A percentile compares a stretch with the other conserved stretches of the same genome.
Evolutionary conservation across 1,139 yeast genomes (phyloP).

Genomic region (Candida labiduridarum): DNA sequence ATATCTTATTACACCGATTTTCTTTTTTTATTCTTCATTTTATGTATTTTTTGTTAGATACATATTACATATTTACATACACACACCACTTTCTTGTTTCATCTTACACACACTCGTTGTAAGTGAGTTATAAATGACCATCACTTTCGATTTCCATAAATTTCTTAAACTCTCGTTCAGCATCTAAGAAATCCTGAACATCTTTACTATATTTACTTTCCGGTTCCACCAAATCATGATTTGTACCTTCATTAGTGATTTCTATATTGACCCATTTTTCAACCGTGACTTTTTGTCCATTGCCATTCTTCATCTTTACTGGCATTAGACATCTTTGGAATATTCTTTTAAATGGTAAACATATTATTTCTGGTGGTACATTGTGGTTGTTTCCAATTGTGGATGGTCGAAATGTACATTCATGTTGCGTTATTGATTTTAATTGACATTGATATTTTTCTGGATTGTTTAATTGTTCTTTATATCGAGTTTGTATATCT

Average conservation of each 20-base stretch:
- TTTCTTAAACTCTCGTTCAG: slow-evolving; percentile 40
- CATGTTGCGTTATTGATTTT: slow-evolving; percentile 50
- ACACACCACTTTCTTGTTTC: background rate
- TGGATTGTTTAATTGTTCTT: slow-evolving; percentile 32
- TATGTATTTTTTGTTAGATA: background rate
- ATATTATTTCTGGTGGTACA: slow-evolving; percentile 45
- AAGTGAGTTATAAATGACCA: background rate
- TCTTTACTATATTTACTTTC: slow-evolving; percentile 26
- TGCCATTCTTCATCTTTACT: slow-evolving; percentile 18
- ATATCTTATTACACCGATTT: too few species aligned
- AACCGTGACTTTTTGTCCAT: slow-evolving; percentile 28
- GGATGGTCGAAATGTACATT: slow-evolving; percentile 42
- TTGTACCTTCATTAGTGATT: slow-evolving; percentile 41
- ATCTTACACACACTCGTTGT: background rate
- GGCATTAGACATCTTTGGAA: slow-evolving; percentile 51
- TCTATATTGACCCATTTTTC: slow-evolving; percentile 47
- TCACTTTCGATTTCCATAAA: slow-evolving; percentile 33
- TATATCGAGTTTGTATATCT: slow-evolving; percentile 32
- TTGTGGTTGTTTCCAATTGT: slow-evolving; percentile 11
- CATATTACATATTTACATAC: background rate
- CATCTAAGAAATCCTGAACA: slow-evolving; percentile 38
- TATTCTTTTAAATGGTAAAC: slow-evolving; percentile 56
- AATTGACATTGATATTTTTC: slow-evolving; percentile 42
- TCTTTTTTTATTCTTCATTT: background rate
- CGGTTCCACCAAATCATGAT: slow-evolving; percentile 29